phyloP scores from a whole-genome alignment of 2,329 filamentous ascomycete species.

The Penicillium sp. region DNA sequence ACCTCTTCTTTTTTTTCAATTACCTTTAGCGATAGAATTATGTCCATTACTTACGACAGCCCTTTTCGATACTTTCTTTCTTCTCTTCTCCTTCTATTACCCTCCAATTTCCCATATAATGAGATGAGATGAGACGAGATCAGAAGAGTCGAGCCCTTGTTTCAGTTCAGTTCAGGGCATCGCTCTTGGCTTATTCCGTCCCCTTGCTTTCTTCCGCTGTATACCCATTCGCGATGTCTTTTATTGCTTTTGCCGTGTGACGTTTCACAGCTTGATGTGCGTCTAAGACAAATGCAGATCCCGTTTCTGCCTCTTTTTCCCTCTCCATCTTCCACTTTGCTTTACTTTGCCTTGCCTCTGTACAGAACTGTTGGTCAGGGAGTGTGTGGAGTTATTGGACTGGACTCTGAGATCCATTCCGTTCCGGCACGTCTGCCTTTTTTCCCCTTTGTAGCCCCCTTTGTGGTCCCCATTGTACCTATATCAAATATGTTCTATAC shows the following conservation, averaged over 20 bases:
- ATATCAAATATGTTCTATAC: not conserved
- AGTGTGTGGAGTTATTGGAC: too few species aligned
- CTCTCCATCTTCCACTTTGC: too few species aligned
- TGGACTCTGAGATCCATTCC: too few species aligned
- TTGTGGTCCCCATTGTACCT: not conserved
- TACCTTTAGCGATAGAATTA: constrained; percentile 29
- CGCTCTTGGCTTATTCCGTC: constrained; percentile 1
- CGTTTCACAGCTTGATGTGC: too few species aligned
- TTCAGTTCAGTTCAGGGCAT: constrained; percentile 1
- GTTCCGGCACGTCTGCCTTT: not conserved
- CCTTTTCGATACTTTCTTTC: constrained; percentile 10
- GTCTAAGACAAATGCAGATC: too few species aligned
- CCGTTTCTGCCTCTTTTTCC: too few species aligned
- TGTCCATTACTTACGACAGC: constrained; percentile 30
- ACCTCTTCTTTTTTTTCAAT: not conserved
- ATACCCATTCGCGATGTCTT: constrained; percentile 23
- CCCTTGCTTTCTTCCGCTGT: constrained; percentile 19
- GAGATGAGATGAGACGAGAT: constrained; percentile 21
- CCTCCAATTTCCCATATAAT: constrained; percentile 13
- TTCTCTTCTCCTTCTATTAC: constrained; percentile 6
- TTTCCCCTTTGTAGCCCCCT: too few species aligned
- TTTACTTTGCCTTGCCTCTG: too few species aligned
- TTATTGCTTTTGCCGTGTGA: not conserved
- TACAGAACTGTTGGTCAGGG: too few species aligned
- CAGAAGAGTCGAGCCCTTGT: too few species aligned